Conservation (phyloP, 176 grass and related monocot genomes). For the Saccharum spontaneum region DNA sequence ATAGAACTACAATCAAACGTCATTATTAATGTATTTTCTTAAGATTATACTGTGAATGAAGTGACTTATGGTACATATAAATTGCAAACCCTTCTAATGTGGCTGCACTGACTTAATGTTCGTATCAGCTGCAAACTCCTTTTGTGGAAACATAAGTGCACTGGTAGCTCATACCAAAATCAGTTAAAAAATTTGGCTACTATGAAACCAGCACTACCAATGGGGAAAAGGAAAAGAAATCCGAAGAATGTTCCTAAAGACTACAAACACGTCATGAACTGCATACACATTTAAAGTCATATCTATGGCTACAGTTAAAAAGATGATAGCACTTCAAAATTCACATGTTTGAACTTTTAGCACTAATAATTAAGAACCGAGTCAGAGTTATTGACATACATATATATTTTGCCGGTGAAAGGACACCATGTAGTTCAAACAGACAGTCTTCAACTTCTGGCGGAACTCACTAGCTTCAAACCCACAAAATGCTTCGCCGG, state of each 20-base stretch:
- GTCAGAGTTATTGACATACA: slow-evolving; percentile 53
- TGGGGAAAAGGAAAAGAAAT: neutral
- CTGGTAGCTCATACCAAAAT: slow-evolving; percentile 10
- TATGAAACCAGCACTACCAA: neutral
- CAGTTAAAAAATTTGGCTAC: slow-evolving; percentile 5
- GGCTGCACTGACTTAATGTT: slow-evolving; percentile 16
- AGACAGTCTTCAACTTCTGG: slow-evolving; percentile 84
- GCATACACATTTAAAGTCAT: slow-evolving; percentile 29
- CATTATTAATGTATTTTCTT: neutral
- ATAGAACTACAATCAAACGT: slow-evolving; percentile 2
- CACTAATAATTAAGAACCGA: slow-evolving; percentile 21
- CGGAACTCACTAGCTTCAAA: slow-evolving; percentile 91
- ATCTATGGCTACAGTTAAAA: slow-evolving; percentile 10
- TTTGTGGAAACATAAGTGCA: neutral
- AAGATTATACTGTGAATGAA: slow-evolving; percentile 7
- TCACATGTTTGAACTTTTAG: neutral
- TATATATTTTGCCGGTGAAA: slow-evolving; percentile 99
- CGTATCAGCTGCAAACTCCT: slow-evolving; percentile 18
- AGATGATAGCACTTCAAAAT: neutral
- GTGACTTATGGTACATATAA: slow-evolving; percentile 18
- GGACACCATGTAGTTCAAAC: slow-evolving; percentile 72
- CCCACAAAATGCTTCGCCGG: slow-evolving; percentile 96
- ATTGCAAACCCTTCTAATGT: neutral
- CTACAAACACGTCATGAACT: neutral
- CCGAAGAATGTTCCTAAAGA: slow-evolving; percentile 12